Conservation (phyloP, 2,329 filamentous ascomycete genomes). For the Fusarium zealandicum region DNA sequence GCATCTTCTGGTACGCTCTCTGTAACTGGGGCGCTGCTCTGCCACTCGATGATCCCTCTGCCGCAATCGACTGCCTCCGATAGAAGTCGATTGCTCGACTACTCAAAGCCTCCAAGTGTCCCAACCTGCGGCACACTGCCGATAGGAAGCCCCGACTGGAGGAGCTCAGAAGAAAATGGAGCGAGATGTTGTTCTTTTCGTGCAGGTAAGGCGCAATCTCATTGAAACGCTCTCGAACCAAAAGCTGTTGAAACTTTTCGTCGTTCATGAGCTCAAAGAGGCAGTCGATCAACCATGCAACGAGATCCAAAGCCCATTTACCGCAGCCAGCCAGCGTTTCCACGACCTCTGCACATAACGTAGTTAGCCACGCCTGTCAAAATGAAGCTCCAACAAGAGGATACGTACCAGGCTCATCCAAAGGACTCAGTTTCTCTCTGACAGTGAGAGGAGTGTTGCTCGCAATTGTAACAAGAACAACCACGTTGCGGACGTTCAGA, state of each 20-base stretch:
- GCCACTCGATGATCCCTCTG: conserved; percentile 48
- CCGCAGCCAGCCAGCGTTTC: conserved; percentile 76
- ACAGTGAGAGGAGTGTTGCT: conserved; percentile 62
- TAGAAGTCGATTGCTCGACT: conserved; percentile 60
- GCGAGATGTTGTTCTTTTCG: conserved; percentile 62
- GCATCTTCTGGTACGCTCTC: conserved; percentile 62
- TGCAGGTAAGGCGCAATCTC: conserved; percentile 62
- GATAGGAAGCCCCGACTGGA: conserved; percentile 76
- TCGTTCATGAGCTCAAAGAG: conserved; percentile 65
- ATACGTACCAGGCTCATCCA: conserved; percentile 64
- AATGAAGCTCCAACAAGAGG: neutral
- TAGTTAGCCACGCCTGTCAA: conserved; percentile 8
- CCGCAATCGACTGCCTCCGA: conserved; percentile 52
- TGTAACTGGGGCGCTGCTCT: conserved; percentile 60
- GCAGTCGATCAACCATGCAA: conserved; percentile 67
- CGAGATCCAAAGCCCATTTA: conserved; percentile 78
- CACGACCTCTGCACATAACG: conserved; percentile 65
- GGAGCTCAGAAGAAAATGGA: conserved; percentile 74
- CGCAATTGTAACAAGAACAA: conserved; percentile 70
- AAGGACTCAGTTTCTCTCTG: conserved; percentile 63
- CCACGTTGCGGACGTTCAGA: conserved; percentile 76
- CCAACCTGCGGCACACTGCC: conserved; percentile 70
- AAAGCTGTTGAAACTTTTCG: conserved; percentile 57
- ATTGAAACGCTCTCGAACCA: conserved; percentile 55
- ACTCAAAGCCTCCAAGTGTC: conserved; percentile 61